These are phyloP conservation scores for Tephrocybe sp. DNA, from an alignment of 768 basidiomycete species.

Conservation along the genomic window DNA sequence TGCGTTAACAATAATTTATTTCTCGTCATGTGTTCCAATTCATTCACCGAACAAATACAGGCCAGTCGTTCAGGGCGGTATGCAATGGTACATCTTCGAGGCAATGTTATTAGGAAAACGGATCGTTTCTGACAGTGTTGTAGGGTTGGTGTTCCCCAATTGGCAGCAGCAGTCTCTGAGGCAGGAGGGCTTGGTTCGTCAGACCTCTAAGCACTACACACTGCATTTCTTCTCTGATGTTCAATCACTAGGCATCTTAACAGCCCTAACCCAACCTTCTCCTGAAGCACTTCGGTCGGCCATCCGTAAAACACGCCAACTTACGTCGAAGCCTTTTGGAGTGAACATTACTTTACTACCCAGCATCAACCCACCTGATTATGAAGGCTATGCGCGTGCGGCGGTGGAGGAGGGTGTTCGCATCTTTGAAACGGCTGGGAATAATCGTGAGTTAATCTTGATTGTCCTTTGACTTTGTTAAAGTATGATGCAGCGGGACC, in stretches of 20 bases:
- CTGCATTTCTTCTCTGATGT: background rate
- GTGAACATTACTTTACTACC: conserved; percentile 89
- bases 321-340: conserved; percentile 77
- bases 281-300: conserved; percentile 80
- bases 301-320: conserved; percentile 72
- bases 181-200: conserved; percentile 77
- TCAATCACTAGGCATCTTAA: conserved; percentile 63
- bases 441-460: conserved; percentile 61
- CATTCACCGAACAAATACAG: conserved; percentile 42
- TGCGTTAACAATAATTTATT: background rate
- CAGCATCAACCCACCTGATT: conserved; percentile 88
- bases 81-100: conserved; percentile 70
- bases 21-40: background rate
- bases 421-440: conserved; percentile 93
- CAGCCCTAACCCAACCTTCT: conserved; percentile 84
- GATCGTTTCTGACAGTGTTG: background rate
- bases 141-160: conserved; percentile 78
- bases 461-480: background rate
- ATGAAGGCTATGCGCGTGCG: conserved; percentile 77
- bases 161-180: conserved; percentile 78
- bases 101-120: background rate
- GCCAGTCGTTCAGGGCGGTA: conserved; percentile 84
- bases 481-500: conserved; percentile 57
- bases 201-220: background rate
- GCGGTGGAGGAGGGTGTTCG: conserved; percentile 86